These are phyloP conservation scores for Suillus americanus DNA, from an alignment of 768 basidiomycete genomes.

Conservation along the genomic window DNA sequence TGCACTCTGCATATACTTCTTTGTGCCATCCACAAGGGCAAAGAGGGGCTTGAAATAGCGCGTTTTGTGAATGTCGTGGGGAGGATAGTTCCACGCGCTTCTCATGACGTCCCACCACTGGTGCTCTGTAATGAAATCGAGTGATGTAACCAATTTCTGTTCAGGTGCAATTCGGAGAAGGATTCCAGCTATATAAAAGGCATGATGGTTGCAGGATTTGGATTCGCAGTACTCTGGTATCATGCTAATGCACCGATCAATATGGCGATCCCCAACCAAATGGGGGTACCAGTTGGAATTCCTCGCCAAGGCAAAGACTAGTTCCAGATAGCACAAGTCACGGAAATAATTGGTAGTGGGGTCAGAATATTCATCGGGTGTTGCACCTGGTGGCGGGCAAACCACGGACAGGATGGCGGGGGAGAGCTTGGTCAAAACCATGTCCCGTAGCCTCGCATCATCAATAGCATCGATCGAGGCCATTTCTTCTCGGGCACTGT, in stretches of 20 bases:
- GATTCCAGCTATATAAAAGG: background rate
- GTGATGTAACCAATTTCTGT: background rate
- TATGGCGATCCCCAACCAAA: background rate
- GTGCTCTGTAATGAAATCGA: background rate
- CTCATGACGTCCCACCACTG: background rate
- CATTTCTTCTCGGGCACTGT: background rate
- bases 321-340: background rate
- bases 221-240: background rate
- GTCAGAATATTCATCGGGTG: background rate
- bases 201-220: background rate
- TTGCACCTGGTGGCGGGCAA: background rate
- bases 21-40: background rate
- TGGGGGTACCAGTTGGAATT: background rate
- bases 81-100: background rate
- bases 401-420: background rate
- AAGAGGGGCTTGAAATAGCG: rapidly evolving
- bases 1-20: background rate
- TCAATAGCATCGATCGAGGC: background rate
- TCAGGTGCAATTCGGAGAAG: background rate
- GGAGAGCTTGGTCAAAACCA: background rate
- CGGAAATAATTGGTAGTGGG: rapidly evolving
- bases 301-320: background rate
- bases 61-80: background rate
- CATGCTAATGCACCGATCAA: background rate
- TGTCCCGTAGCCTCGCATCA: background rate